A percentile compares a stretch with the other conserved stretches of the same genome.
Conservation (phyloP, 1,284 basidiomycete species). For the Trametes polyzona region DNA sequence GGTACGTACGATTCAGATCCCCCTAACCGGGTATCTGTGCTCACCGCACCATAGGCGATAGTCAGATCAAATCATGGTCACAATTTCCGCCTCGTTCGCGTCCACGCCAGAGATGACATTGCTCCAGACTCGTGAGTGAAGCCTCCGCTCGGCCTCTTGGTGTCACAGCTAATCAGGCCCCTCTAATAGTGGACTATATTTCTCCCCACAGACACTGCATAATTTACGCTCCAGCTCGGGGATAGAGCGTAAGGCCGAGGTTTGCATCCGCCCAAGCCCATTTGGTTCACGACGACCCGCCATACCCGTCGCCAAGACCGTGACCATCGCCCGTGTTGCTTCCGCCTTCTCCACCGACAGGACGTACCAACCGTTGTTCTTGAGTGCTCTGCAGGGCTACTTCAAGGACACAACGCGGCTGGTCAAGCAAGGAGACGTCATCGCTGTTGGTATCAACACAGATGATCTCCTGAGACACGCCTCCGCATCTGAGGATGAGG, state of each 20-base stretch:
- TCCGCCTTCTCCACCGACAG: conserved; percentile 81
- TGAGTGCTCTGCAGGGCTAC: conserved; percentile 69
- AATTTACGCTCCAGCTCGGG: conserved; percentile 46
- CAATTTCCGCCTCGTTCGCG: conserved; percentile 54
- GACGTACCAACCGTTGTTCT: conserved; percentile 71
- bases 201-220: conserved; percentile 63
- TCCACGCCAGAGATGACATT: conserved; percentile 55
- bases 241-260: conserved; percentile 26
- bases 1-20: conserved; percentile 52
- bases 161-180: background rate
- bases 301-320: conserved; percentile 71
- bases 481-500: conserved; percentile 33
- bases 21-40: background rate
- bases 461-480: conserved; percentile 41
- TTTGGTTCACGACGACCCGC: conserved; percentile 59
- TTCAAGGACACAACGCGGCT: conserved; percentile 66
- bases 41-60: conserved; percentile 17
- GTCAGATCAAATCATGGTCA: conserved; percentile 7
- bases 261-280: conserved; percentile 52
- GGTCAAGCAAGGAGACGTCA: conserved; percentile 81
- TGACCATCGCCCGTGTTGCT: conserved; percentile 85
- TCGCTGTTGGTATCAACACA: conserved; percentile 73
- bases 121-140: conserved; percentile 40
- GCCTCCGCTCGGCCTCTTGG: background rate
- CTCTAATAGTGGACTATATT: conserved; percentile 26